Evolutionary conservation across 495 filamentous ascomycete genomes (phyloP).

Genomic region (Acidomyces sp.): DNA sequence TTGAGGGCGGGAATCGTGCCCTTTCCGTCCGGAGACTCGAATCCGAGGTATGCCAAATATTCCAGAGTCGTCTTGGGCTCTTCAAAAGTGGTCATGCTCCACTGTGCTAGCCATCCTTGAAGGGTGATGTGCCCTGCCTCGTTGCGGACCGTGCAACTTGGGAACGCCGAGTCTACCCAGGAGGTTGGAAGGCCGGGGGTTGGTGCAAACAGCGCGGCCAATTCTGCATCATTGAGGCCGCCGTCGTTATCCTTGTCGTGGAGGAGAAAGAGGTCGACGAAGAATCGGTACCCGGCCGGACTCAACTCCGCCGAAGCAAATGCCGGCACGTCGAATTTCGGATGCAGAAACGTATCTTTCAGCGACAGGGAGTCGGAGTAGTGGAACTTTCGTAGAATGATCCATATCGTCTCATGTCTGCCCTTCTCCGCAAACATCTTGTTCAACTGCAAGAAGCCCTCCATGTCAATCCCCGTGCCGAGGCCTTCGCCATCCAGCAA

Average conservation of each 20-base stretch:
- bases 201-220: slow-evolving; percentile 77
- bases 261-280: slow-evolving; percentile 87
- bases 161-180: slow-evolving; percentile 78
- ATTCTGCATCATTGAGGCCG: slow-evolving; percentile 71
- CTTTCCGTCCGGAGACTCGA: slow-evolving; percentile 49
- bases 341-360: slow-evolving; percentile 81
- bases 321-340: slow-evolving; percentile 83
- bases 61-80: slow-evolving; percentile 88
- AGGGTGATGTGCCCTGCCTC: slow-evolving; percentile 91
- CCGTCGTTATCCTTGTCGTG: slow-evolving; percentile 98
- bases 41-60: slow-evolving; percentile 91
- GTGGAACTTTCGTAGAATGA: slow-evolving; percentile 86
- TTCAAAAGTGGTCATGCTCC: slow-evolving; percentile 98
- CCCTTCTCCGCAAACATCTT: slow-evolving; percentile 95
- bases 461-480: slow-evolving; percentile 57
- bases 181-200: slow-evolving; percentile 77
- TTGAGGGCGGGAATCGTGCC: slow-evolving; percentile 74
- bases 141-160: slow-evolving; percentile 84
- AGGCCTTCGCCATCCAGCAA: slow-evolving; percentile 56
- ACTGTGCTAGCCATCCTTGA: slow-evolving; percentile 95
- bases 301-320: slow-evolving; percentile 87
- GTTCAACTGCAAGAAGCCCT: slow-evolving; percentile 77
- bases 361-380: slow-evolving; percentile 89
- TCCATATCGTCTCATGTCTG: slow-evolving; percentile 97
- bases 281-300: slow-evolving; percentile 90